Evolutionary conservation across 164 flowering plant genomes (phyloP).

Genomic region (Stephania cephalantha): DNA sequence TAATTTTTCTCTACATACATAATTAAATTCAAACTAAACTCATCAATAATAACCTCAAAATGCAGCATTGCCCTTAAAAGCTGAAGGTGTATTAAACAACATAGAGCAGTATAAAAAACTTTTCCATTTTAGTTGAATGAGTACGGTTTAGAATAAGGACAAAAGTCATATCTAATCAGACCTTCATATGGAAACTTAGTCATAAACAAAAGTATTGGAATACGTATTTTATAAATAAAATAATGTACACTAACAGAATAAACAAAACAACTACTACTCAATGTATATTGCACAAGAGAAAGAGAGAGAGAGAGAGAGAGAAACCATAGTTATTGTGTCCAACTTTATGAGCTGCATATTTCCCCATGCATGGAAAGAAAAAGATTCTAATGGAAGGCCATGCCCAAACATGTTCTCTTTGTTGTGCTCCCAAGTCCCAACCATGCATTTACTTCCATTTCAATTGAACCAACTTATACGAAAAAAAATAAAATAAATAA

Average conservation of each 20-base stretch:
- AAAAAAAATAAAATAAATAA: slow-evolving; percentile 20
- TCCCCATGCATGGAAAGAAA: slow-evolving; percentile 12
- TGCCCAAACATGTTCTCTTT: not conserved
- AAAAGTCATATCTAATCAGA: slow-evolving; percentile 5
- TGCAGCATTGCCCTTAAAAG: not conserved
- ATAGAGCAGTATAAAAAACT: not conserved
- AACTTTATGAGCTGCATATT: not conserved
- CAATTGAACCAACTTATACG: slow-evolving; percentile 8
- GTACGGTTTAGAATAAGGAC: not conserved
- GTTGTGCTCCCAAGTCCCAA: slow-evolving; percentile 3
- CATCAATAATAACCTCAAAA: not conserved
- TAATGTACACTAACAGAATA: not conserved
- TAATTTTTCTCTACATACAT: too few species aligned
- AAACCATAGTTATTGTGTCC: not conserved
- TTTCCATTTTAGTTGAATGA: not conserved
- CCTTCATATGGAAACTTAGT: not conserved
- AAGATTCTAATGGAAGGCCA: not conserved
- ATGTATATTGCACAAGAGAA: not conserved
- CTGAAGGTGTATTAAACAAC: not conserved
- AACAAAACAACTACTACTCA: not conserved
- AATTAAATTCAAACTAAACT: not conserved
- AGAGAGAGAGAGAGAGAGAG: not conserved
- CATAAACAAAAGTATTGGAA: not conserved
- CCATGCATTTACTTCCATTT: slow-evolving; percentile 7
- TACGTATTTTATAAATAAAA: not conserved